Evolutionary conservation across 192 early-diverging fungal genomes (phyloP).

Genomic region (Backusella psychrophila): DNA sequence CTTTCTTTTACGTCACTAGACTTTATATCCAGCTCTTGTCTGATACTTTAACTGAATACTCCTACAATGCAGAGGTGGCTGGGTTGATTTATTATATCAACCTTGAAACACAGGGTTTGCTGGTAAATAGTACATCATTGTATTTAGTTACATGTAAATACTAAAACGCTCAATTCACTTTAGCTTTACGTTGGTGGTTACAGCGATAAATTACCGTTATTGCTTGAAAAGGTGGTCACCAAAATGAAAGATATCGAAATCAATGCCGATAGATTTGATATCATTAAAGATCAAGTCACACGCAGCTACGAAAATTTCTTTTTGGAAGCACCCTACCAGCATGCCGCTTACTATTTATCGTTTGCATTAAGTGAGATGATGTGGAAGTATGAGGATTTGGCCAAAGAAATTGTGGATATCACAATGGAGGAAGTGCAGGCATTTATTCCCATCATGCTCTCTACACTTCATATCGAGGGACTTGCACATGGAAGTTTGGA

Average conservation of each 20-base stretch:
- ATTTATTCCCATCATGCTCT: slow-evolving; percentile 66
- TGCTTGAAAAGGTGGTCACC: slow-evolving; percentile 66
- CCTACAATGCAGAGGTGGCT: slow-evolving; percentile 48
- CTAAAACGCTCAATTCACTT: slow-evolving; percentile 54
- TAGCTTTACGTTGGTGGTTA: slow-evolving; percentile 69
- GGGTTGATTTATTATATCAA: slow-evolving; percentile 56
- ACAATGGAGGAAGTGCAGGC: slow-evolving; percentile 58
- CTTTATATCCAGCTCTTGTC: slow-evolving; percentile 35
- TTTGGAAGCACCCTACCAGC: slow-evolving; percentile 67
- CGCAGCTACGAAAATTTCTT: slow-evolving; percentile 64
- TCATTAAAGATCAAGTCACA: slow-evolving; percentile 68
- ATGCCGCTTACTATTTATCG: slow-evolving; percentile 60
- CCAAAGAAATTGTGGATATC: slow-evolving; percentile 59
- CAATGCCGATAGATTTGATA: slow-evolving; percentile 60
- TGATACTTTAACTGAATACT: slow-evolving; percentile 43
- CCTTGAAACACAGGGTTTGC: slow-evolving; percentile 50
- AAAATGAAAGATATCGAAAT: slow-evolving; percentile 57
- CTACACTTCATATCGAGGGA: slow-evolving; percentile 64
- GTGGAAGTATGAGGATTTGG: slow-evolving; percentile 74
- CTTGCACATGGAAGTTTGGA: slow-evolving; percentile 80
- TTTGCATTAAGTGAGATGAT: slow-evolving; percentile 63
- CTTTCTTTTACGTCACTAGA: slow-evolving; percentile 21
- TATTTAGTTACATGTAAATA: slow-evolving; percentile 30
- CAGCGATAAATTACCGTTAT: slow-evolving; percentile 73
- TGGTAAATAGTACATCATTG: slow-evolving; percentile 50